phyloP scores from a whole-genome alignment of 108 stramenopile genomes.

The Skeletonema costatum region DNA sequence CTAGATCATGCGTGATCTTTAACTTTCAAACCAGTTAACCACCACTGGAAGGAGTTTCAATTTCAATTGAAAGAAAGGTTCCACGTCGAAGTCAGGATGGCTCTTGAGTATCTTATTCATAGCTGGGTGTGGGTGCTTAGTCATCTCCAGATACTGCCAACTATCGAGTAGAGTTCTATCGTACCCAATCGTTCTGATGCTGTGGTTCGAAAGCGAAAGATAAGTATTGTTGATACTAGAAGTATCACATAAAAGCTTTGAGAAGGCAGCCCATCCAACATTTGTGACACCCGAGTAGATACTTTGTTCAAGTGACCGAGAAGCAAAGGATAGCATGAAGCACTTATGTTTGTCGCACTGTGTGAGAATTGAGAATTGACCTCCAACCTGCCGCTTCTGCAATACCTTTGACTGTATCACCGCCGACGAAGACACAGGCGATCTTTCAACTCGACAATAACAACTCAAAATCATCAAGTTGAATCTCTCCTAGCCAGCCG shows the following conservation, averaged over 20 bases:
- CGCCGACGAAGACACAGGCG: no score
- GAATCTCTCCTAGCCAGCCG: no score
- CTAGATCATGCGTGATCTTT: background rate
- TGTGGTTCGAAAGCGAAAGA: conserved; percentile 1
- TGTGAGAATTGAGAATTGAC: no score
- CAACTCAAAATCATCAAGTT: no score
- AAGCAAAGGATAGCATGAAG: no score
- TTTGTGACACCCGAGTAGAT: background rate
- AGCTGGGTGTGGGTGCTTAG: background rate
- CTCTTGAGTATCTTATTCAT: conserved; percentile 1
- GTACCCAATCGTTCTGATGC: background rate
- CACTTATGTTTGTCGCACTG: no score
- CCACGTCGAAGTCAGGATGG: background rate
- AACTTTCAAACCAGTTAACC: background rate
- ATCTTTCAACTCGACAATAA: no score
- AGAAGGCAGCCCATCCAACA: conserved; percentile 1
- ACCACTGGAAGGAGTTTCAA: background rate
- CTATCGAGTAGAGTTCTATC: background rate
- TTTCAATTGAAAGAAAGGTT: background rate
- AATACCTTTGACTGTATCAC: no score
- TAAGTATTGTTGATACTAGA: conserved; percentile 1
- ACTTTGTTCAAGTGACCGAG: no score
- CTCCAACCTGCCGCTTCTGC: no score
- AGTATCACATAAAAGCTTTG: background rate
- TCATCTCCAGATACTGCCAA: background rate